Conservation (phyloP, 257 asterid species). For the Henckelia pumila region DNA sequence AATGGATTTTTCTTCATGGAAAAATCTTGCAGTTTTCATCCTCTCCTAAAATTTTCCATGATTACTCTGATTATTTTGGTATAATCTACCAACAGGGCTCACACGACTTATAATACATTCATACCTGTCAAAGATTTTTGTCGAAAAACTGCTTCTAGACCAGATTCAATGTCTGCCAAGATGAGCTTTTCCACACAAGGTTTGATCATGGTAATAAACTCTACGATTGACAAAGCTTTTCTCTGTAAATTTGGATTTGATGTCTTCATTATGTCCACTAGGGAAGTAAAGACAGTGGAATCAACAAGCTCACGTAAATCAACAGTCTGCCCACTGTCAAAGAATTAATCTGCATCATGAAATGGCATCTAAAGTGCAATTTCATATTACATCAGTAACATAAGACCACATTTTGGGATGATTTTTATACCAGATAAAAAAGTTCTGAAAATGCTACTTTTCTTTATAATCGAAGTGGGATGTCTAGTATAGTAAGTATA, state of each 20-base stretch:
- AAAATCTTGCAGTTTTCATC: neutral
- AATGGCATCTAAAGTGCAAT: conserved; percentile 5
- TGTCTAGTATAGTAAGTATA: neutral
- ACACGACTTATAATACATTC: neutral
- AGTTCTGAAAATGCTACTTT: neutral
- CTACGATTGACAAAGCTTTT: conserved; percentile 76
- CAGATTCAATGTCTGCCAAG: conserved; percentile 53
- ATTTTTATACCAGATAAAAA: neutral
- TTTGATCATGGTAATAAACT: conserved; percentile 45
- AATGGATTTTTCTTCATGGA: neutral
- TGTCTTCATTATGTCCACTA: conserved; percentile 63
- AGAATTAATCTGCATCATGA: conserved; percentile 21
- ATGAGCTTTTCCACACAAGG: conserved; percentile 41
- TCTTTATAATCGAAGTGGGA: neutral
- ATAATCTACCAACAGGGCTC: neutral
- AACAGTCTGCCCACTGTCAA: conserved; percentile 42
- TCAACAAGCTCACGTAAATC: conserved; percentile 43
- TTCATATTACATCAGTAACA: neutral
- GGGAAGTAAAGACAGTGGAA: conserved; percentile 48
- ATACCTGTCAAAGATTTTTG: conserved; percentile 58
- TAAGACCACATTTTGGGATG: neutral
- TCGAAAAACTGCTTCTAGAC: conserved; percentile 54
- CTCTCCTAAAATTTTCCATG: neutral
- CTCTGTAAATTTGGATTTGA: conserved; percentile 58
- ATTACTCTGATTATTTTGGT: neutral